Base-by-base conservation (phyloP, 192 early-diverging fungal genomes). In the Radiomyces spectabilis region DNA sequence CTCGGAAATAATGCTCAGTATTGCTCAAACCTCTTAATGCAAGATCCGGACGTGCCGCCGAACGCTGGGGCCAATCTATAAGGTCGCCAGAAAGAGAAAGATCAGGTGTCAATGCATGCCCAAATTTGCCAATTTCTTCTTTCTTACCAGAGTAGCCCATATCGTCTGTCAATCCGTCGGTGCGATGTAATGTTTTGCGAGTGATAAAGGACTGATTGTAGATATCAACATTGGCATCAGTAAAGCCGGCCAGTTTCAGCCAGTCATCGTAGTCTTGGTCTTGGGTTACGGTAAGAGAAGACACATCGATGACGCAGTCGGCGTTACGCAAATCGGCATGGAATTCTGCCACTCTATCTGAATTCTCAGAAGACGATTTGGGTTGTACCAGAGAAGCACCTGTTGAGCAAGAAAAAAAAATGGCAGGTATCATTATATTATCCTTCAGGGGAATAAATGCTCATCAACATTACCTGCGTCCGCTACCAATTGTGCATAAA, bases 391-490 rank as follows among this genome's bases (percentile, higher is more conserved):
- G 46, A 21, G 5, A 8, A 5, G 2, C 29, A 31, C 46, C 46
- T 48, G 27, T 44, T 44, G 19, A 44, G 7, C 10, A 44, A n/a
- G 7, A 5, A 48, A 47, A 48, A 48, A 48, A 48, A 48, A 48
- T 29, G 30, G 46, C 15, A 22, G 15, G 2, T n/a, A n/a, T n/a
- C n/a, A n/a, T n/a, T n/a, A n/a, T n/a, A n/a, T n/a, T n/a, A n/a
- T n/a, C n/a, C n/a, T n/a, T n/a, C n/a, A n/a, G n/a, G n/a, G n/a
- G n/a, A n/a, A n/a, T n/a, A n/a, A n/a, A n/a, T n/a, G n/a, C n/a
- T n/a, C n/a, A n/a, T n/a, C n/a, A n/a, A n/a, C n/a, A 15, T 25
- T 48, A 48, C 46, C 46, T 12, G 46, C 46, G 24, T 48, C 46
- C 24, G 15, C 5, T 10, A 27, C 0, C 15, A 48, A n/a, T 22